phyloP scores from a whole-genome alignment of 495 filamentous ascomycete genomes.

The Parathielavia hyrcaniae region DNA sequence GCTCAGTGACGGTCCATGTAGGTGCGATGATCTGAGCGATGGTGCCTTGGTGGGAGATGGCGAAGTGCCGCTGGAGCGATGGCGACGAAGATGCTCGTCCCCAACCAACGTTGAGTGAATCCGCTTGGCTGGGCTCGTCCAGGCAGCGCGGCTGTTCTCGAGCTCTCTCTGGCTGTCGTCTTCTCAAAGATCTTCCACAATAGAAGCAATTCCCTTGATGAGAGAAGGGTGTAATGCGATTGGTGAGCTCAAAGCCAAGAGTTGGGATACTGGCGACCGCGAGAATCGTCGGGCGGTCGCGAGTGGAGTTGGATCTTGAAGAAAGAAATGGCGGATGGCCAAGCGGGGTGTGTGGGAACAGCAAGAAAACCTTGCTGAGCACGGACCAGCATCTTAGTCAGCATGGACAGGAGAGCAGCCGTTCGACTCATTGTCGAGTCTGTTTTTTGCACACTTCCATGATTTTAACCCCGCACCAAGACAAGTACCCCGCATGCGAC shows the following conservation, averaged over 20 bases:
- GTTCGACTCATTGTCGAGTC: slow-evolving; percentile 19
- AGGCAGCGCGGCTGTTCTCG: background rate
- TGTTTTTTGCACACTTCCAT: background rate
- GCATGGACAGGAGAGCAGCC: background rate
- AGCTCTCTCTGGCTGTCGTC: background rate
- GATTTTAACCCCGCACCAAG: background rate
- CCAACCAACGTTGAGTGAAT: slow-evolving; percentile 20
- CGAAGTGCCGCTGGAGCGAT: background rate
- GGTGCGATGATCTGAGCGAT: background rate
- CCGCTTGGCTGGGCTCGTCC: background rate
- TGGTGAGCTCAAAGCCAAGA: slow-evolving; percentile 24
- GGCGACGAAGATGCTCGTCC: slow-evolving; percentile 17
- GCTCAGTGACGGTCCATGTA: background rate
- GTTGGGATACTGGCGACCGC: slow-evolving; percentile 29
- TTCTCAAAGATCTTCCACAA: too few relatives aligned
- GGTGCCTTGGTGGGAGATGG: background rate
- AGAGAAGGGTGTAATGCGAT: slow-evolving; percentile 29
- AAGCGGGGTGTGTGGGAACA: slow-evolving; percentile 27
- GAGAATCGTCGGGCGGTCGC: slow-evolving; percentile 14
- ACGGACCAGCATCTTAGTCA: slow-evolving; percentile 22
- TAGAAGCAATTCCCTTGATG: background rate
- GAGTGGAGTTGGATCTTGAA: slow-evolving; percentile 17
- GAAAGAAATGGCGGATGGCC: slow-evolving; percentile 23
- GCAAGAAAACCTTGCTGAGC: slow-evolving; percentile 16
- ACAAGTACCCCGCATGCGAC: too few relatives aligned